Evolutionary conservation across 352 stramenopile genomes (phyloP), one percentile per base, ranked within the genome.

Genomic region (Globisporangium emineosum): DNA sequence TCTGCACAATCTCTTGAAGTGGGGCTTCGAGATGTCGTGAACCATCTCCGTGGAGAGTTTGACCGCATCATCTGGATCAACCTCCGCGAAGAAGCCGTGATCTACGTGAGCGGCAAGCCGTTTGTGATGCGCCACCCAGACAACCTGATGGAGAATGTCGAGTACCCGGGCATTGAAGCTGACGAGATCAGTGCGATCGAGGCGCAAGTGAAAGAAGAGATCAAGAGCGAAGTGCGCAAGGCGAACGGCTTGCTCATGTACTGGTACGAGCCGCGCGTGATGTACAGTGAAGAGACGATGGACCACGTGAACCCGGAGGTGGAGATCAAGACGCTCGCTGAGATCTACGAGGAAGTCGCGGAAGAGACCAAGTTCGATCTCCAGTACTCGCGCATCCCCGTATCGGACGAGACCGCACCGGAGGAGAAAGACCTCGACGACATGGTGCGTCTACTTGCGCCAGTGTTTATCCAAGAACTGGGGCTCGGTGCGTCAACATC

Each of bases 351-450:
- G 3, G 69, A 91, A 21, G 76, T 84, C 6, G 78, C 73, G 0
- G 62, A 76, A 0, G 69, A 73, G 35, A 78, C 71, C 1, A 67
- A 59, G 19, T 93, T 90, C 53, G 79, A 94, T 29, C 54, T 96
- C 19, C 75, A 80, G 10, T 96, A 94, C 64, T 86, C 87, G 13
- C 83, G 87, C 19, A 93, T 96, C 60, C 87, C 87, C 21, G 87
- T 97, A 8, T 96, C 90, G 12, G 90, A 97, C 62, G 90, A 97
- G 63, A 94, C 89, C 15, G 90, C 90, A 1, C 90, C 89, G 0
- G 89, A 97, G 57, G 88, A 95, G 49, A 96, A 96, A 42, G 89
- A 97, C 49, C 75, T 96, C 30, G 89, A 97, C 66, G 87, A 96
- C 29, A 79, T 97, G 70, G 79, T 96, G 29, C 82, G 87, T 0